Evolutionary conservation across 345 rosid species (phyloP).

Genomic region (Eucalyptus microcorys): DNA sequence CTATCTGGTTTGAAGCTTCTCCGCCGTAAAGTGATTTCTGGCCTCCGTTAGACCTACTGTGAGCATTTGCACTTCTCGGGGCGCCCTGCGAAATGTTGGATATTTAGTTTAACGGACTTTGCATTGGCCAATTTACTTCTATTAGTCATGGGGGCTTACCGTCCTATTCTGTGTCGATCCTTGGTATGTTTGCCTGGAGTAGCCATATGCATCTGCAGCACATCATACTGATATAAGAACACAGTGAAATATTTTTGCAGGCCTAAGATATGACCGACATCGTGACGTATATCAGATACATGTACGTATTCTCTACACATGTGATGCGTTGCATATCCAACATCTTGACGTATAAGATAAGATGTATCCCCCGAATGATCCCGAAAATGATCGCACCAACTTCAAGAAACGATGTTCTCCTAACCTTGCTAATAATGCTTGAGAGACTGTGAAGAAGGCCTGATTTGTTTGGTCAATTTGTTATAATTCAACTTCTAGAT

Average conservation of each 20-base stretch:
- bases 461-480: background rate
- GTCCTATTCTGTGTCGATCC: slow-evolving; percentile 32
- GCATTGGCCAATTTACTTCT: background rate
- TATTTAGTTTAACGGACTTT: background rate
- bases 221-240: background rate
- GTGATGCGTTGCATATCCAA: background rate
- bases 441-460: background rate
- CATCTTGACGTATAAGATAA: background rate
- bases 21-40: slow-evolving; percentile 7
- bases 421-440: background rate
- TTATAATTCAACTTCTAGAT: background rate
- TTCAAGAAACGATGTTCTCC: background rate
- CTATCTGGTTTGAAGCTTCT: slow-evolving; percentile 37
- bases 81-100: slow-evolving; percentile 22
- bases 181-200: slow-evolving; percentile 27
- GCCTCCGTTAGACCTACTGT: slow-evolving; percentile 7
- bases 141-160: slow-evolving; percentile 22
- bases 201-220: slow-evolving; percentile 40
- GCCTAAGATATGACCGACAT: background rate
- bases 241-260: background rate
- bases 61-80: slow-evolving; percentile 10
- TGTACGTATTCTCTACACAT: background rate
- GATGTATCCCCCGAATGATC: background rate
- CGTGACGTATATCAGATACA: background rate
- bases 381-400: background rate